Evolutionary conservation across 371 early-diverging fungal genomes (phyloP).

Genomic region (Modicella reniformis): DNA sequence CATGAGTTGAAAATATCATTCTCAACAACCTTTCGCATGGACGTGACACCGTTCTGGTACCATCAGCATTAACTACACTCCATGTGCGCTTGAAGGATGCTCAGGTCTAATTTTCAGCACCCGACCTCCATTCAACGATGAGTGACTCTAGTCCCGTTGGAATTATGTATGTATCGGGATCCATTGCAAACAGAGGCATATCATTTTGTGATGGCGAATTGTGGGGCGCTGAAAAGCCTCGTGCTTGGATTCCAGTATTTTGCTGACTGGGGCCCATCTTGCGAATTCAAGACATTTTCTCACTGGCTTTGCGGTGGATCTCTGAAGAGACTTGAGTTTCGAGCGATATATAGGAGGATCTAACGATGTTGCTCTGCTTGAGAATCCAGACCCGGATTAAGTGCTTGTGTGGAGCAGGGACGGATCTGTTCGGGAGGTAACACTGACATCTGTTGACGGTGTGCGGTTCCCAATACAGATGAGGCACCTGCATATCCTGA

Average conservation of each 20-base stretch:
- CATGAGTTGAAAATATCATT: neutral
- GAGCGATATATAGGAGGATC: conserved; percentile 15
- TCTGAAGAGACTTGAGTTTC: conserved; percentile 21
- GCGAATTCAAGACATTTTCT: neutral
- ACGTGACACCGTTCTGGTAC: conserved; percentile 10
- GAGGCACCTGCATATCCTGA: conserved; percentile 36
- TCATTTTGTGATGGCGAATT: conserved; percentile 28
- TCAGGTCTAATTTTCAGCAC: neutral
- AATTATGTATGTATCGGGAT: conserved; percentile 4
- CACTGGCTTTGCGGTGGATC: conserved; percentile 26
- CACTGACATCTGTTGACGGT: conserved; percentile 1
- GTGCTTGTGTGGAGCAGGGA: conserved; percentile 5
- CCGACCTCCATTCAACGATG: neutral
- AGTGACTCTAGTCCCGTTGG: conserved; percentile 23
- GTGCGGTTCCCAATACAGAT: conserved; percentile 15
- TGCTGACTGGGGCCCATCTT: conserved; percentile 7
- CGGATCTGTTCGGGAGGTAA: conserved; percentile 24
- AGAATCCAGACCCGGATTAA: no score
- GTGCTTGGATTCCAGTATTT: conserved; percentile 28
- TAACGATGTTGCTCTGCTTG: conserved; percentile 19
- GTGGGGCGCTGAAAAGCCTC: conserved; percentile 21
- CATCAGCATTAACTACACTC: conserved; percentile 16
- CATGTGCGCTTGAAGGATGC: neutral
- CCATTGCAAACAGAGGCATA: conserved; percentile 8
- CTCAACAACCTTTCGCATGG: neutral